A percentile compares a stretch with the other conserved stretches of the same genome.
Conservation (phyloP, 2,329 filamentous ascomycete species). For the Paecilomyces dactylethromorphus region DNA sequence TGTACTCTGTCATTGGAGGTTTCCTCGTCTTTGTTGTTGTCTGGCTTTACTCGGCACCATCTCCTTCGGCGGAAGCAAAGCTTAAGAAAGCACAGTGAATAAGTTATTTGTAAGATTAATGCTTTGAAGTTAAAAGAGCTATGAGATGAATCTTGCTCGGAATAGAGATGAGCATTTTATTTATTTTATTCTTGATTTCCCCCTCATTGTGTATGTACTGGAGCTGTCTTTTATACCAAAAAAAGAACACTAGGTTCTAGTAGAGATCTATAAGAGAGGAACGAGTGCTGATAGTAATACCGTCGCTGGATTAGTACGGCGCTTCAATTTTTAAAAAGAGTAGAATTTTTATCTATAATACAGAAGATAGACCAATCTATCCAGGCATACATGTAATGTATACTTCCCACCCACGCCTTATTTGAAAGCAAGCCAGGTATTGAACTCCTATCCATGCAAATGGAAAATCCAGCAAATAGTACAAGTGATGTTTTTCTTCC, state of each 20-base stretch:
- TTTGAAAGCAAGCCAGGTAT: not conserved
- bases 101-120: constrained; percentile 1
- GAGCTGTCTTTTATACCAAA: not conserved
- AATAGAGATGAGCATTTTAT: not conserved
- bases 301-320: too few relatives aligned
- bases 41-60: constrained; percentile 74
- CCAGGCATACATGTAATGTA: not conserved
- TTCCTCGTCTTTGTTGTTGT: constrained; percentile 80
- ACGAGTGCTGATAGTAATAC: not conserved
- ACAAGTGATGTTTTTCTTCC: not conserved
- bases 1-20: constrained; percentile 73
- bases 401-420: not conserved
- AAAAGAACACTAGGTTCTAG: not conserved
- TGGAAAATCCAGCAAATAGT: not conserved
- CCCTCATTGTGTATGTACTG: not conserved
- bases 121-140: not conserved
- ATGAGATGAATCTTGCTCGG: not conserved
- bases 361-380: not conserved
- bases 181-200: not conserved
- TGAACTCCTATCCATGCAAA: constrained; percentile 8
- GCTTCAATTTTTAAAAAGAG: not conserved
- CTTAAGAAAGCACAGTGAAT: constrained; percentile 35
- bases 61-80: constrained; percentile 22
- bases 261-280: not conserved
- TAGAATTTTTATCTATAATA: not conserved